Percentiles rank a stretch among this genome's conserved stretches.
These are phyloP conservation scores for Capsicum pubescens DNA, from an alignment of 257 asterid species.

Conservation along the genomic window DNA sequence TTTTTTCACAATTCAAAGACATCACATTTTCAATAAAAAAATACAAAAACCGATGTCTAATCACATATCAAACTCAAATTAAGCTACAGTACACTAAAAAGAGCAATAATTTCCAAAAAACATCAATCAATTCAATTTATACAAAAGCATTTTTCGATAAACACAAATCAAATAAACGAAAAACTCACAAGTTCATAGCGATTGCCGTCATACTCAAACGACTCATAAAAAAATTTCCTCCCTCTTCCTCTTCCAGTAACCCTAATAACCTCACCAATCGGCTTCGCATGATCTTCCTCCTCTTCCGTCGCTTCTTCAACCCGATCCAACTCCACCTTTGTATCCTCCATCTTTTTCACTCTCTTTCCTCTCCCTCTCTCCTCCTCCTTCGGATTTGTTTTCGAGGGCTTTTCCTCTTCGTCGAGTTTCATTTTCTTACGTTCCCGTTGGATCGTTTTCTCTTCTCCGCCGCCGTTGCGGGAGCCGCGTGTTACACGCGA, in stretches of 20 bases:
- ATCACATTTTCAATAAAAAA: neutral
- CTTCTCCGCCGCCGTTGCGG: neutral
- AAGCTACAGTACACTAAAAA: neutral
- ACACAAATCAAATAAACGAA: neutral
- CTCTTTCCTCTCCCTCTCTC: conserved; percentile 14
- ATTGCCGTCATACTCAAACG: conserved; percentile 70
- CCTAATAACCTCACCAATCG: conserved; percentile 72
- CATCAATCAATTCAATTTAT: neutral
- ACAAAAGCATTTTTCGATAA: conserved; percentile 4
- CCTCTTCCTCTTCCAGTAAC: conserved; percentile 72
- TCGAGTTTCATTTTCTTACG: conserved; percentile 40
- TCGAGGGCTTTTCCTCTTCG: conserved; percentile 24
- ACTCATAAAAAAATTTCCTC: conserved; percentile 47
- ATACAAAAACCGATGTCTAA: neutral
- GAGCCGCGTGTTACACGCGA: conserved; percentile 24
- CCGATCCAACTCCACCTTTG: too few relatives aligned
- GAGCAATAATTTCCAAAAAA: neutral
- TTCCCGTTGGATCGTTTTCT: conserved; percentile 34
- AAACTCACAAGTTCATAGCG: conserved; percentile 46
- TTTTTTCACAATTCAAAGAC: conserved; percentile 24
- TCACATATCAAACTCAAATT: conserved; percentile 17
- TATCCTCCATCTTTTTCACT: conserved; percentile 43
- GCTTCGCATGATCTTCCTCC: conserved; percentile 53
- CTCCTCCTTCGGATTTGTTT: neutral
- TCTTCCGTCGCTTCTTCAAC: neutral